Evolutionary conservation across 495 filamentous ascomycete genomes (phyloP).

Genomic region (Aspergillus cavernicola): DNA sequence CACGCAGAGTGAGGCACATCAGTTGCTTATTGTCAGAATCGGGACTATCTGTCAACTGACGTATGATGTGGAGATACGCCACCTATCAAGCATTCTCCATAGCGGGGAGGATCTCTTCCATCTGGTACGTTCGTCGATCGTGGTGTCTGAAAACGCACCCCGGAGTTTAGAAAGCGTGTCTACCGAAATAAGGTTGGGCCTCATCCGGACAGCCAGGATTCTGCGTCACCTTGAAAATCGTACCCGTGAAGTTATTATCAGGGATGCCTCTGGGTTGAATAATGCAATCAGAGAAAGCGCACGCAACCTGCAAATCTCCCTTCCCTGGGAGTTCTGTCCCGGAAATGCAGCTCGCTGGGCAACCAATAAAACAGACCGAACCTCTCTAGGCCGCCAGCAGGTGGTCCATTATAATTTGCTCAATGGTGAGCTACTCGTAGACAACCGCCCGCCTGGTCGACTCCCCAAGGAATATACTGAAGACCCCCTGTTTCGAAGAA

Average conservation of each 20-base stretch:
- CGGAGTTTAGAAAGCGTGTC: not conserved
- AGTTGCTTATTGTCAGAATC: slow-evolving; percentile 23
- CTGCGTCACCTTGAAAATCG: slow-evolving; percentile 2
- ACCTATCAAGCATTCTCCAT: slow-evolving; percentile 23
- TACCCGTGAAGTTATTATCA: slow-evolving; percentile 2
- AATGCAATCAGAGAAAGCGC: slow-evolving; percentile 7
- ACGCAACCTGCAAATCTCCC: not conserved
- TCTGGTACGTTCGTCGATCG: slow-evolving; percentile 27
- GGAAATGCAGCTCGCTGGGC: slow-evolving; percentile 6
- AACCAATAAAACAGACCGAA: not conserved
- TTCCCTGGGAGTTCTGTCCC: slow-evolving; percentile 2
- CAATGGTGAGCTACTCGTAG: slow-evolving; percentile 15
- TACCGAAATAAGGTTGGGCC: not conserved
- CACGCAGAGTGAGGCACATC: slow-evolving; percentile 15
- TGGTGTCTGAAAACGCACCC: slow-evolving; percentile 27
- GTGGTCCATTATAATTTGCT: slow-evolving; percentile 2
- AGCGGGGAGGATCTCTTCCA: slow-evolving; percentile 23
- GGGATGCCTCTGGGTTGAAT: slow-evolving; percentile 8
- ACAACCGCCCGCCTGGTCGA: slow-evolving; percentile 24
- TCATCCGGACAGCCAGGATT: not conserved
- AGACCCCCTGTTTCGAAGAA: slow-evolving; percentile 31
- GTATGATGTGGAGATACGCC: slow-evolving; percentile 25
- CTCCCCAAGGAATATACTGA: slow-evolving; percentile 45
- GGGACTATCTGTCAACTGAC: slow-evolving; percentile 27
- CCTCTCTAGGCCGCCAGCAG: not conserved